These are phyloP conservation scores for Orbilia brochopaga DNA, from an alignment of 2,329 filamentous ascomycete genomes.

Conservation along the genomic window DNA sequence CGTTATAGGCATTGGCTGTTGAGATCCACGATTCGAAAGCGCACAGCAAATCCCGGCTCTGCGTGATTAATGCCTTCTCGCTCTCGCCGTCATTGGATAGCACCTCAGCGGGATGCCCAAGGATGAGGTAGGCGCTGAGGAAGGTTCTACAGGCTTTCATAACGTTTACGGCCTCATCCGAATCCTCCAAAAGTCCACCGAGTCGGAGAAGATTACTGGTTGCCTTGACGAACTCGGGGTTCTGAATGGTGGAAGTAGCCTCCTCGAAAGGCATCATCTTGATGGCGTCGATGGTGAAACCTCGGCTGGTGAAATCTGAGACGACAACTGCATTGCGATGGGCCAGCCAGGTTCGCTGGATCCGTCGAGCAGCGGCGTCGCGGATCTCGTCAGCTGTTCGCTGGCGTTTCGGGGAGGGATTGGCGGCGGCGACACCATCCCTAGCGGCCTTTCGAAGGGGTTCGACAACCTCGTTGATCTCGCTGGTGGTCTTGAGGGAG, in stretches of 20 bases:
- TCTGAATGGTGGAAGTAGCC: conserved; percentile 71
- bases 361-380: conserved; percentile 68
- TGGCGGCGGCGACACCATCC: conserved; percentile 13
- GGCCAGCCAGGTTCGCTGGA: conserved; percentile 74
- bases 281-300: conserved; percentile 73
- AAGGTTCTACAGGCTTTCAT: conserved; percentile 78
- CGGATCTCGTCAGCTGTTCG: conserved; percentile 63
- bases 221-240: conserved; percentile 69
- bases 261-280: conserved; percentile 74
- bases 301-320: conserved; percentile 70
- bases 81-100: conserved; percentile 73
- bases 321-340: conserved; percentile 66
- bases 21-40: conserved; percentile 77
- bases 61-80: conserved; percentile 72
- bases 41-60: conserved; percentile 77
- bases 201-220: conserved; percentile 73
- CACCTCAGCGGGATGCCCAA: conserved; percentile 78
- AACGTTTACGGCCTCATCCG: conserved; percentile 70
- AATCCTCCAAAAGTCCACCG: conserved; percentile 67
- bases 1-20: conserved; percentile 63
- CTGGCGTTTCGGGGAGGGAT: conserved; percentile 21
- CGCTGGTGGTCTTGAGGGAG: conserved; percentile 59
- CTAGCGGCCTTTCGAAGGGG: conserved; percentile 61
- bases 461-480: conserved; percentile 62
- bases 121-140: conserved; percentile 77